Conservation (phyloP, 2,329 filamentous ascomycete species). For the Elsinoe batatas region DNA sequence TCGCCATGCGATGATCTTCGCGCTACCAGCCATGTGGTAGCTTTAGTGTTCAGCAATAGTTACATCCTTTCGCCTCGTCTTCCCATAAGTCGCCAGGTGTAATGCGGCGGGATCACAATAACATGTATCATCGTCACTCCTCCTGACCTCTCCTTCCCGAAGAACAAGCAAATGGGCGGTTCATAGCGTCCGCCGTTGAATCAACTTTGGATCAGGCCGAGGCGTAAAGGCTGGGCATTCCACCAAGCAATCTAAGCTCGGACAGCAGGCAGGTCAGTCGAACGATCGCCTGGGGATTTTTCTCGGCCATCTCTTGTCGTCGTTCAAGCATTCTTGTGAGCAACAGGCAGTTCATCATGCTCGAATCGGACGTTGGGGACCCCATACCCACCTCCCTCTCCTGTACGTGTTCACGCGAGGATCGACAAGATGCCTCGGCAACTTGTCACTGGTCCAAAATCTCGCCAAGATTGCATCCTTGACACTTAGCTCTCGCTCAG, state of each 20-base stretch:
- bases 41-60: not conserved
- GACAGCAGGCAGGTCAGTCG: not conserved
- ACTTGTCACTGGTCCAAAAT: conserved; percentile 2
- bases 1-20: not conserved
- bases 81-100: not conserved
- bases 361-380: not conserved
- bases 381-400: not conserved
- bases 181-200: not conserved
- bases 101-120: too few relatives aligned
- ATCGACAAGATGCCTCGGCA: conserved; percentile 1
- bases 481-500: conserved; percentile 6
- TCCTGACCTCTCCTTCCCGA: not conserved
- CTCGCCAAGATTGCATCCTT: conserved; percentile 2
- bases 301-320: not conserved
- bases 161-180: not conserved
- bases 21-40: not conserved
- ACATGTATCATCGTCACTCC: not conserved
- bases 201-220: not conserved
- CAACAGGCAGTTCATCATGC: not conserved
- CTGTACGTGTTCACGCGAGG: not conserved
- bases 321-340: not conserved
- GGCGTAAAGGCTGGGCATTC: not conserved
- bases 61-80: not conserved
- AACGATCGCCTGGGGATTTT: not conserved
- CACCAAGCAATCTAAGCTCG: conserved; percentile 1